Percentiles rank a stretch among this genome's conserved stretches.
phyloP scores from a whole-genome alignment of 2,329 filamentous ascomycete genomes.

The Hypoxylon sp. region DNA sequence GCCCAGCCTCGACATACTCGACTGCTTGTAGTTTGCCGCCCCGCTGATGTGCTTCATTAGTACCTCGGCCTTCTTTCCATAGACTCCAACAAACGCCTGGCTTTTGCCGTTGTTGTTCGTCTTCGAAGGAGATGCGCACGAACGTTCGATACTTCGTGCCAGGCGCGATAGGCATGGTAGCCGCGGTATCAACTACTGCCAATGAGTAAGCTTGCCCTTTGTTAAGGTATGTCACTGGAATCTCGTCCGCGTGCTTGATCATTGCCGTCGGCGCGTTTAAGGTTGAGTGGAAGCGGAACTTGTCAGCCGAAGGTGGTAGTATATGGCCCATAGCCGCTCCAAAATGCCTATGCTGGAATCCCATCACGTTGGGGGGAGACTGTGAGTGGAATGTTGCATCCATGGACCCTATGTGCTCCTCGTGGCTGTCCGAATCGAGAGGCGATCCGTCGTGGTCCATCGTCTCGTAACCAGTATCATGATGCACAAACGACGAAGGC shows the following conservation, averaged over 20 bases:
- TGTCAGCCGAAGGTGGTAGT: conserved; percentile 71
- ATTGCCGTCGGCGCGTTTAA: conserved; percentile 96
- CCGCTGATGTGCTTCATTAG: conserved; percentile 93
- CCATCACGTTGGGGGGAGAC: conserved; percentile 69
- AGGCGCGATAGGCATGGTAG: conserved; percentile 69
- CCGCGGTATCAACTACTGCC: conserved; percentile 82
- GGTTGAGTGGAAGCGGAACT: conserved; percentile 91
- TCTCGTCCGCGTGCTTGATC: conserved; percentile 90
- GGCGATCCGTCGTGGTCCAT: conserved; percentile 82
- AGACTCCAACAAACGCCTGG: conserved; percentile 87
- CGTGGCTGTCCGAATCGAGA: conserved; percentile 69
- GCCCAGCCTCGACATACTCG: conserved; percentile 84
- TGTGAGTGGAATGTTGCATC: conserved; percentile 74
- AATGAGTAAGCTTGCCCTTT: conserved; percentile 96
- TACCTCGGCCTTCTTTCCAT: conserved; percentile 97
- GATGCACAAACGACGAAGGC: conserved; percentile 84
- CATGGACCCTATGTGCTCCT: conserved; percentile 68
- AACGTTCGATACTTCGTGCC: conserved; percentile 87
- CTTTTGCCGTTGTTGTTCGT: conserved; percentile 90
- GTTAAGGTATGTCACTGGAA: conserved; percentile 97
- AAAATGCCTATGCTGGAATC: conserved; percentile 68
- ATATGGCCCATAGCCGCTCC: conserved; percentile 62
- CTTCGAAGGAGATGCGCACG: conserved; percentile 96
- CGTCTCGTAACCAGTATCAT: conserved; percentile 83
- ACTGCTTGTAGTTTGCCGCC: conserved; percentile 94